phyloP scores from a whole-genome alignment of 768 basidiomycete species.

The Phylloporus arenicola region DNA sequence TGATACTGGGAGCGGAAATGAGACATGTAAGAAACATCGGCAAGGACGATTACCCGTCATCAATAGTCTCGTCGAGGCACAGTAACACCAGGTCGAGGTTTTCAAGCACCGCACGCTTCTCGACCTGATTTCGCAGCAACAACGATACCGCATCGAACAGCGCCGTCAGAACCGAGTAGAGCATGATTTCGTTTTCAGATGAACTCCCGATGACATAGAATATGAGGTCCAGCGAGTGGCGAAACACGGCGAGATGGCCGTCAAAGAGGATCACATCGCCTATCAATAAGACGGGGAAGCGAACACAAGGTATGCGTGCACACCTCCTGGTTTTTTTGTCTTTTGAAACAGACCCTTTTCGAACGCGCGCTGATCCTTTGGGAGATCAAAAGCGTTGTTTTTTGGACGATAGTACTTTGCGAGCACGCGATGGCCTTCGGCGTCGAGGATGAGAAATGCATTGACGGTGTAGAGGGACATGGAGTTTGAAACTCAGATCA shows the following conservation, averaged over 20 bases:
- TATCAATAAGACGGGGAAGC: conserved; percentile 24
- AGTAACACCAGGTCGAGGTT: conserved; percentile 89
- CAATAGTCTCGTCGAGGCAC: conserved; percentile 94
- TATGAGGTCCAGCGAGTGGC: conserved; percentile 91
- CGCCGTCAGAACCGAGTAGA: conserved; percentile 76
- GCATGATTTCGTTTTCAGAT: conserved; percentile 93
- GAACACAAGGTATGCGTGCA: conserved; percentile 16
- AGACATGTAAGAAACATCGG: background rate
- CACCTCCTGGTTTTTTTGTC: conserved; percentile 91
- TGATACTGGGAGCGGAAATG: conserved; percentile 55
- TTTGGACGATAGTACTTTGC: conserved; percentile 93
- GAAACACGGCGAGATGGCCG: conserved; percentile 87
- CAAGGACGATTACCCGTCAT: conserved; percentile 76
- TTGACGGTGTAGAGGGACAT: conserved; percentile 82
- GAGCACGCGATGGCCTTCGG: conserved; percentile 91
- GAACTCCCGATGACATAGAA: conserved; percentile 89
- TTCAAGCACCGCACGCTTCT: conserved; percentile 92
- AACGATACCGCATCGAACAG: conserved; percentile 83
- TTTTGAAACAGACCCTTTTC: conserved; percentile 96
- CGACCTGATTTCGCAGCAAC: conserved; percentile 85
- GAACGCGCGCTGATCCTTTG: conserved; percentile 93
- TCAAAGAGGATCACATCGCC: conserved; percentile 94
- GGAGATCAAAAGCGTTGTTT: conserved; percentile 44
- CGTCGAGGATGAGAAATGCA: conserved; percentile 87
- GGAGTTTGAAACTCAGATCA: conserved; percentile 19